Evolutionary conservation across 2,329 filamentous ascomycete species (phyloP), one percentile per base, ranked within the genome.

Genomic region (Pseudogymnoascus pannorum): DNA sequence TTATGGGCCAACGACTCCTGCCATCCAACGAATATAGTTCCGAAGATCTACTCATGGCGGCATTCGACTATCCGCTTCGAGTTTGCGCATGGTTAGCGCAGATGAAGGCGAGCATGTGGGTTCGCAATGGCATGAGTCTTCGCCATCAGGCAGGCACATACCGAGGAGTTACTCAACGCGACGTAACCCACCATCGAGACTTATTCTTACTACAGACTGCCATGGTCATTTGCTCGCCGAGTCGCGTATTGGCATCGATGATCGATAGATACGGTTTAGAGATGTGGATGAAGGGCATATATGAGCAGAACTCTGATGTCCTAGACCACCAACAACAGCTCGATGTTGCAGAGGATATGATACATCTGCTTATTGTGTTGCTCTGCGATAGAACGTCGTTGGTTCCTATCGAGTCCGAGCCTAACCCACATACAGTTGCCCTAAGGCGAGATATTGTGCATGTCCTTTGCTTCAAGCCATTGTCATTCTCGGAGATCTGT

Each of bases 51-150:
- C 78, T 96, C 20, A 86, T 96, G 72, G 87, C 89, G 1, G 85
- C 92, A 59, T 96, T 99, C 69, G 94, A 99, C 73, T 96, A 91
- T 69, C 93, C 95, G 0, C 79, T 99, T 3, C 84, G 95, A 59
- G 92, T 97, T 0, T 97, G 92, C 72, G 92, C 91, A 18, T 99
- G 94, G 94, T 79, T 99, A 31, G 90, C 94, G 5, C 95, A 99
- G 76, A 97, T 99, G 86, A 96, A 96, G 73, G 92, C 93, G 16
- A 91, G 92, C 59, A 96, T 97, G 87, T 99, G 95, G 94, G 93
- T 99, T 65, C 87, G 94, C 61, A 99, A 99, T 71, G 94, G 94
- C 2, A 91, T 99, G 71, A 97, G 93, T 69, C 82, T 99, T 59
- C 86, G 93, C 38, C 94, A 99, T 72, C 94, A 99, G 74, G 94